These are phyloP conservation scores for Sarocladium kiliense DNA, from an alignment of 2,329 filamentous ascomycete species.

Conservation along the genomic window DNA sequence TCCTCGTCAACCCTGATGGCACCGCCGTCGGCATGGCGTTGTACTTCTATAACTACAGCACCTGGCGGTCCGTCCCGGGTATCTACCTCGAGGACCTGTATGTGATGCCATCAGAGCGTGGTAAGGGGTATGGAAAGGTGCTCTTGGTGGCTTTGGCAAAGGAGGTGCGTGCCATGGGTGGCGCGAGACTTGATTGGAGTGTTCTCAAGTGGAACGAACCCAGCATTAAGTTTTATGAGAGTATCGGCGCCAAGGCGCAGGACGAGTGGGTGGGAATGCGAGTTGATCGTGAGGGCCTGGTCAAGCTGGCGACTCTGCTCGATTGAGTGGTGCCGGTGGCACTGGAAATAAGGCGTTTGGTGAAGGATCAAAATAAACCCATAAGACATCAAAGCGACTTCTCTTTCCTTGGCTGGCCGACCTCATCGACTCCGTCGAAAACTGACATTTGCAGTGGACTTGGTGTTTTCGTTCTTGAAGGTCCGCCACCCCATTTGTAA, in stretches of 20 bases:
- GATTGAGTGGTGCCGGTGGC: slow-evolving; percentile 17
- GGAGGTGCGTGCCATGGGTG: slow-evolving; percentile 68
- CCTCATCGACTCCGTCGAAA: slow-evolving; percentile 40
- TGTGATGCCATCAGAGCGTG: slow-evolving; percentile 65
- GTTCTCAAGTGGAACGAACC: slow-evolving; percentile 93
- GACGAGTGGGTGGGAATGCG: slow-evolving; percentile 71
- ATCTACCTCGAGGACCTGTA: slow-evolving; percentile 95
- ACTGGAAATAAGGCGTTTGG: background rate
- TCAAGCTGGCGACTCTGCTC: slow-evolving; percentile 48
- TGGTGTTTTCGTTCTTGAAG: slow-evolving; percentile 16
- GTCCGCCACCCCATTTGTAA: slow-evolving; percentile 42
- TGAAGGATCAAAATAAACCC: too few relatives aligned
- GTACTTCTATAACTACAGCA: slow-evolving; percentile 95
- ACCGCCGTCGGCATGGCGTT: slow-evolving; percentile 69
- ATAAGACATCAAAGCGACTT: slow-evolving; percentile 5
- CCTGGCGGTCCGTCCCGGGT: slow-evolving; percentile 81
- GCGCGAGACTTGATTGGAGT: slow-evolving; percentile 79
- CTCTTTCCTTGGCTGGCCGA: slow-evolving; percentile 16
- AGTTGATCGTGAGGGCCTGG: slow-evolving; percentile 62
- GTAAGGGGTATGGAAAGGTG: slow-evolving; percentile 72
- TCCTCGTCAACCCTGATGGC: slow-evolving; percentile 51
- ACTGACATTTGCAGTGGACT: slow-evolving; percentile 32
- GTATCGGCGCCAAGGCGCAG: slow-evolving; percentile 61
- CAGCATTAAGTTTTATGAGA: slow-evolving; percentile 80
- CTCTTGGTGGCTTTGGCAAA: slow-evolving; percentile 73